Percentiles rank a stretch among this genome's conserved stretches.
Evolutionary conservation across 108 stramenopile species (phyloP).

Genomic region (Cyclotella atomus): DNA sequence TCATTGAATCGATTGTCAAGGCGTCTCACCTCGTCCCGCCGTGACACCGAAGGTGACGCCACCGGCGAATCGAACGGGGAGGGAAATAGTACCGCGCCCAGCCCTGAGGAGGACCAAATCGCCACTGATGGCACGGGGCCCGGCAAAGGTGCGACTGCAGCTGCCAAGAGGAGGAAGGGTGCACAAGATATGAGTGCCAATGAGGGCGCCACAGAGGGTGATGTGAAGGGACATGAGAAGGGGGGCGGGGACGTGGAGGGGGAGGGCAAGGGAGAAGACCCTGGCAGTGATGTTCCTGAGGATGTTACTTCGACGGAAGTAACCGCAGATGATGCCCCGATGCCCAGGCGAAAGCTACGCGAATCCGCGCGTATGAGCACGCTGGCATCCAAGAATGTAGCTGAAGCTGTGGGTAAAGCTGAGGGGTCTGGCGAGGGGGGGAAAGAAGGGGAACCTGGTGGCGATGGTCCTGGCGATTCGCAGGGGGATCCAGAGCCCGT

Average conservation of each 20-base stretch:
- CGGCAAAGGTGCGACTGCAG: too few species aligned
- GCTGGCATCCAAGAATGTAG: not conserved
- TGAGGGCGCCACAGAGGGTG: not conserved
- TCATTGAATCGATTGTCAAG: too few species aligned
- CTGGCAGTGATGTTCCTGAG: not conserved
- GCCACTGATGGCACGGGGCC: too few species aligned
- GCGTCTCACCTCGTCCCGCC: too few species aligned
- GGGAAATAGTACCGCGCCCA: too few species aligned
- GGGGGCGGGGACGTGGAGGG: not conserved
- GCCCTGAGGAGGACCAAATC: too few species aligned
- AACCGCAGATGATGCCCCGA: too few species aligned
- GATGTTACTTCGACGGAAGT: not conserved
- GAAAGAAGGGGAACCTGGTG: not conserved
- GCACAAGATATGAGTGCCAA: not conserved
- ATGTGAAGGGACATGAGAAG: not conserved
- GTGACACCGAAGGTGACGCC: too few species aligned
- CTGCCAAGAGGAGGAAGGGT: not conserved
- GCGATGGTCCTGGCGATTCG: not conserved
- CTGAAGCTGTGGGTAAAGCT: not conserved
- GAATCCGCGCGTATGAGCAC: not conserved
- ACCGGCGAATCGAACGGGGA: too few species aligned
- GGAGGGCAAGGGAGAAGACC: not conserved
- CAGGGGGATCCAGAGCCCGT: not conserved
- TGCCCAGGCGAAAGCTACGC: not conserved
- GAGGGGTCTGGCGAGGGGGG: not conserved